Conservation (phyloP, 176 grass and related monocot genomes). For the Metroxylon sagu region DNA sequence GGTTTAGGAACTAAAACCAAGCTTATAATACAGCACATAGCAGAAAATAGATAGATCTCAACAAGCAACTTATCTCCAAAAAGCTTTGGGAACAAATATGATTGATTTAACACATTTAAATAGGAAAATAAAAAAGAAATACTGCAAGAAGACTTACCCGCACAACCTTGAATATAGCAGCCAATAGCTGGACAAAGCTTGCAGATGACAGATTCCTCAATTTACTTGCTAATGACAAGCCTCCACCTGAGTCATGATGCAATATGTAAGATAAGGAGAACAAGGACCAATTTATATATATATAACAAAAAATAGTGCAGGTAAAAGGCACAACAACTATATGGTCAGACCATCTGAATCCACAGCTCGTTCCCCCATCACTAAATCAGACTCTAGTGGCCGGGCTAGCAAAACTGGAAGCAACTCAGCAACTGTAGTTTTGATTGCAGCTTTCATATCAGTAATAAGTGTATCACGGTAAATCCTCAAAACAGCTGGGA, state of each 20-base stretch:
- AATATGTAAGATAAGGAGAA: conserved; percentile 1
- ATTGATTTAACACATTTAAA: too few species aligned
- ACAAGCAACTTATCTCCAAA: too few species aligned
- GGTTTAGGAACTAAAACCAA: too few species aligned
- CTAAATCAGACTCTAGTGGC: conserved; percentile 63
- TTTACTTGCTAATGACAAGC: conserved; percentile 83
- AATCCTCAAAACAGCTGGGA: conserved; percentile 76
- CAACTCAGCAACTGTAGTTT: conserved; percentile 82
- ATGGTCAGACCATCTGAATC: conserved; percentile 70
- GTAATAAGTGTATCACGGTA: conserved; percentile 97
- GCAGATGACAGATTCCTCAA: conserved; percentile 77
- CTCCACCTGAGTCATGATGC: conserved; percentile 45
- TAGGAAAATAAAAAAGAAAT: background rate
- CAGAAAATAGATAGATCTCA: too few species aligned
- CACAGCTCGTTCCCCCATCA: conserved; percentile 45
- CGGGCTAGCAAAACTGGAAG: conserved; percentile 79
- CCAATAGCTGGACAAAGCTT: conserved; percentile 89
- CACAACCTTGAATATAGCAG: conserved; percentile 87
- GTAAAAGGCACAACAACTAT: conserved; percentile 17
- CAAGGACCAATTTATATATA: background rate
- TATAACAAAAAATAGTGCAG: conserved; percentile 16
- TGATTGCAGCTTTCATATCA: conserved; percentile 98
- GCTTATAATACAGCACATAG: too few species aligned
- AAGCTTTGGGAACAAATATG: too few species aligned
- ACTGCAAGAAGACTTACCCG: conserved; percentile 37